Base-by-base conservation (phyloP, 305 asterid genomes). In the Fraxinus greggii region DNA sequence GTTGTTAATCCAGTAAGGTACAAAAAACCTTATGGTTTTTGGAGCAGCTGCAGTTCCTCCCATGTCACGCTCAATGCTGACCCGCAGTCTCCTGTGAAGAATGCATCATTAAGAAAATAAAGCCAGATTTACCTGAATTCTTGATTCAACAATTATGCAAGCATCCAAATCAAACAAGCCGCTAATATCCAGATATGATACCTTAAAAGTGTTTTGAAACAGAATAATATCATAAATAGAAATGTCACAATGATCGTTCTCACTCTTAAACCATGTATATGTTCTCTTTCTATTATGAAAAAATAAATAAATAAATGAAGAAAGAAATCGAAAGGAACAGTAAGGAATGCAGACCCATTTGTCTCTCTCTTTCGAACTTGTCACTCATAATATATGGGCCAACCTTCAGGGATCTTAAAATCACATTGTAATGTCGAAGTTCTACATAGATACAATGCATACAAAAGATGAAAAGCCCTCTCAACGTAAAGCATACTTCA, bases 1-100 rank as follows among this genome's bases (percentile, higher is more conserved):
- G 67, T 97, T 97, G 86, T 86, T 90, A 88, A 97, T 92, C 98
- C 99, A 97, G 86, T 97, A 97, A n/a, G 98, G 99, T 83, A 97
- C 98, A 86, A 93, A 97, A 86, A 97, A 92, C 88, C 98, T 90
- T 76, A 97, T 89, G 86, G 92, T 95, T 90, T 97, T 97, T 28
- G 97, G 97, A 81, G 98, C 88, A 89, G 98, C 97, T 63, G 94
- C 86, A 76, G 94, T 90, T 81, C 97, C 99, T 54, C 99, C 99
- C 86, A 95, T 86, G 86, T 95, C 97, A 80, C 98, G 97, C 87
- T 97, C 99, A 87, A 97, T 91, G 90, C 99, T 93, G 82, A 97
- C 95, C 38, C 97, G 93, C 83, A 97, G 85, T 89, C 97, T 92
- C 97, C 99, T 97, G 92, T 78, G 83, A 12, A 15, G 15, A 79